Conservation (phyloP, 2,329 filamentous ascomycete genomes). For the Alternaria postmessia region DNA sequence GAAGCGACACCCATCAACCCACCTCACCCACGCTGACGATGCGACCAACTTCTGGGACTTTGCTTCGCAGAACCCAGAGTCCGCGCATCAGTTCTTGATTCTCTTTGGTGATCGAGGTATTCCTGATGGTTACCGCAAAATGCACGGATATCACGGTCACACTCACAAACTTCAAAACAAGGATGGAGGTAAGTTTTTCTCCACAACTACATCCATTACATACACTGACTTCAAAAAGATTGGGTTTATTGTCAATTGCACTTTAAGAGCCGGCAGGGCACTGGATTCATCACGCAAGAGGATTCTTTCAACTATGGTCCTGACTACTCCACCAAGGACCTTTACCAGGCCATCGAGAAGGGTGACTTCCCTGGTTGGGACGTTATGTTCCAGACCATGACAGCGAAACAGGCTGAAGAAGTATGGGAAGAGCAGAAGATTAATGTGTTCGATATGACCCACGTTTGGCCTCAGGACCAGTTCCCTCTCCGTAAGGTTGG, state of each 20-base stretch:
- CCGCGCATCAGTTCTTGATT: conserved; percentile 63
- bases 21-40: conserved; percentile 71
- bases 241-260: too few species aligned
- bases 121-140: conserved; percentile 63
- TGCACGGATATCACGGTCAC: conserved; percentile 64
- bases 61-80: conserved; percentile 62
- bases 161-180: conserved; percentile 53
- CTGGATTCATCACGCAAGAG: conserved; percentile 61
- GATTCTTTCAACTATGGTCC: conserved; percentile 61
- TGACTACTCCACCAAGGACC: conserved; percentile 62
- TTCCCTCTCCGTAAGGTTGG: conserved; percentile 63
- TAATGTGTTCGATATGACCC: conserved; percentile 64
- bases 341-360: conserved; percentile 61
- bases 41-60: conserved; percentile 74
- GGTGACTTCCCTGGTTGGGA: conserved; percentile 63
- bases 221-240: too few species aligned
- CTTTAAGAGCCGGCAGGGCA: conserved; percentile 63
- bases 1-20: conserved; percentile 75
- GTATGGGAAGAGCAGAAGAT: conserved; percentile 62
- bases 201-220: too few species aligned
- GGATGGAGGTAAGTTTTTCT: too few species aligned
- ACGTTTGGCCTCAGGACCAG: conserved; percentile 62
- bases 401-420: conserved; percentile 62
- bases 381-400: conserved; percentile 61
- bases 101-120: conserved; percentile 65